Conservation (phyloP, 140 eudicot genomes). For the Bidens hawaiensis region DNA sequence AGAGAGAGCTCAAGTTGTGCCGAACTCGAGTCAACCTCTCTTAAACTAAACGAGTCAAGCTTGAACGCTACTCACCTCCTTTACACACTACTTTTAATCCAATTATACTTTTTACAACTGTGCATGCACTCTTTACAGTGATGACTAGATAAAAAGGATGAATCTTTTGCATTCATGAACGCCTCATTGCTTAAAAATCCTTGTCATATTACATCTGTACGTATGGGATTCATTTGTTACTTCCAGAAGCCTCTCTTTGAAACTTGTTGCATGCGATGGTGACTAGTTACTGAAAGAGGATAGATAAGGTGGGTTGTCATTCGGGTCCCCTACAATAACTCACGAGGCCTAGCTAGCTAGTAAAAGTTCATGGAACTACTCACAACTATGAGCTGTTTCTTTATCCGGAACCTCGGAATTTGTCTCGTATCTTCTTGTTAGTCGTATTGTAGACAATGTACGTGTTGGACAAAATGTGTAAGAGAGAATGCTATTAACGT, state of each 20-base stretch:
- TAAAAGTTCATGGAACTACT: neutral
- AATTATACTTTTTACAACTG: neutral
- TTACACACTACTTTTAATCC: too few species aligned
- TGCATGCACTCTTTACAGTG: neutral
- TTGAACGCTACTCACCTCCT: neutral
- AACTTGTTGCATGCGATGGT: slow-evolving; percentile 26
- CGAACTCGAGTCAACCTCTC: neutral
- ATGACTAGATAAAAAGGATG: neutral
- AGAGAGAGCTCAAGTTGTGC: too few species aligned
- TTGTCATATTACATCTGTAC: slow-evolving; percentile 5
- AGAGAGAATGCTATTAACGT: neutral
- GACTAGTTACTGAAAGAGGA: slow-evolving; percentile 21
- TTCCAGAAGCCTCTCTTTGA: slow-evolving; percentile 25
- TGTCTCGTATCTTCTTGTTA: slow-evolving; percentile 3
- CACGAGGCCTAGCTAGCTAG: neutral
- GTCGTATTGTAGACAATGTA: slow-evolving; percentile 16
- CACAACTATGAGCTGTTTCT: slow-evolving; percentile 26
- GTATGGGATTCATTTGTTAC: slow-evolving; percentile 36
- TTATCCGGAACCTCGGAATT: slow-evolving; percentile 1
- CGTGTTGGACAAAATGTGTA: slow-evolving; percentile 19
- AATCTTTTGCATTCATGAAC: slow-evolving; percentile 7
- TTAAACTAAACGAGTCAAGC: too few species aligned
- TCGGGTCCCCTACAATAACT: slow-evolving; percentile 35
- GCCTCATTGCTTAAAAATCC: slow-evolving; percentile 4
- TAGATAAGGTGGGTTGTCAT: slow-evolving; percentile 21